phyloP scores from a whole-genome alignment of 139 green algal species.

The Chlamydomonas asymmetrica region DNA sequence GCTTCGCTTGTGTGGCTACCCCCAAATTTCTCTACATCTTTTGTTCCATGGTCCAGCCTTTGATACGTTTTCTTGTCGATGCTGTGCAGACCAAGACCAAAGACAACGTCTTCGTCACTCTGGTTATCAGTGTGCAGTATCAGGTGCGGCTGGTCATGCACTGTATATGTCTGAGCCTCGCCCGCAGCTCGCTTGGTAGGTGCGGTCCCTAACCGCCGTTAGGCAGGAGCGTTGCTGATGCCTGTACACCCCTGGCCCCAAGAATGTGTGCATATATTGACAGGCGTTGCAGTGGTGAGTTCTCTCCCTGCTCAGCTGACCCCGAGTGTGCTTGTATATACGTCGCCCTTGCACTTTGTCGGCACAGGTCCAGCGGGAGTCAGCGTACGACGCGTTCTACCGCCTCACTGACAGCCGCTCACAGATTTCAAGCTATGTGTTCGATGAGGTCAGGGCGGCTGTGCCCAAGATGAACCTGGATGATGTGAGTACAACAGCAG shows the following conservation, averaged over 20 bases:
- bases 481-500: no score
- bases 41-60: no score
- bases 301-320: not conserved
- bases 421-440: constrained; percentile 75
- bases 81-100: constrained; percentile 16
- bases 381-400: constrained; percentile 84
- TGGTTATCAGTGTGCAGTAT: constrained; percentile 84
- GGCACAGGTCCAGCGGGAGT: constrained; percentile 7
- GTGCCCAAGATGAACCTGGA: constrained; percentile 60
- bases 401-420: constrained; percentile 56
- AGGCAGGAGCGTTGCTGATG: no score
- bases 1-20: constrained; percentile 44
- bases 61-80: not conserved
- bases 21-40: constrained; percentile 11
- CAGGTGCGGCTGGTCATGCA: constrained; percentile 44
- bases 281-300: not conserved
- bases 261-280: no score
- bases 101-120: constrained; percentile 58
- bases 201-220: no score
- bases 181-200: not conserved
- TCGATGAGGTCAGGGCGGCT: constrained; percentile 70
- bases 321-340: not conserved
- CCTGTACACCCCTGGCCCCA: no score
- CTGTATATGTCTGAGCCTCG: not conserved
- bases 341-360: not conserved